Percentiles rank a stretch among this genome's conserved stretches.
These are phyloP conservation scores for Tilletia caries DNA, from an alignment of 1,284 basidiomycete genomes.

Conservation along the genomic window DNA sequence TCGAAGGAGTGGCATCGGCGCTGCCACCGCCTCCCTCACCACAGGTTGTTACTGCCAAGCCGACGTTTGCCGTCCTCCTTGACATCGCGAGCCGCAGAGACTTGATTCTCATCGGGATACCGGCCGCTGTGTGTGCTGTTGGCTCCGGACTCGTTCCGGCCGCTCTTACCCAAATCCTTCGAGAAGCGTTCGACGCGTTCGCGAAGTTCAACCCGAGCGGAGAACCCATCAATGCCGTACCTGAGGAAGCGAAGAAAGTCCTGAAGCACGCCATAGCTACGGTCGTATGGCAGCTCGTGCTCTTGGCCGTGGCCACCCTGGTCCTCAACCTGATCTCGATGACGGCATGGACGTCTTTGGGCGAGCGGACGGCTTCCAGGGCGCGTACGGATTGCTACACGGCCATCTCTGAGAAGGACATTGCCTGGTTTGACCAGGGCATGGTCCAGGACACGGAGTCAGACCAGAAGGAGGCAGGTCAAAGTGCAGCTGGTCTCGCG, in stretches of 20 bases:
- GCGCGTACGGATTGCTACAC: constrained; percentile 60
- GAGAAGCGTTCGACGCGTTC: constrained; percentile 79
- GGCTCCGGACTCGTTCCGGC: constrained; percentile 76
- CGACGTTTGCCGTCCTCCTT: not conserved
- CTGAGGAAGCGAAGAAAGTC: constrained; percentile 61
- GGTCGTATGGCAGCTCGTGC: constrained; percentile 67
- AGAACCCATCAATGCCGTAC: constrained; percentile 53
- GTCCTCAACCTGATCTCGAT: constrained; percentile 71
- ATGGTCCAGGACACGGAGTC: constrained; percentile 22
- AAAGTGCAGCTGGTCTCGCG: constrained; percentile 88
- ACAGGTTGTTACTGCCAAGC: too few relatives aligned
- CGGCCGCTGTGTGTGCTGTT: constrained; percentile 69
- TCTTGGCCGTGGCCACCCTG: constrained; percentile 68
- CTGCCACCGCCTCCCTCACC: not conserved
- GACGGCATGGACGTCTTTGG: constrained; percentile 79
- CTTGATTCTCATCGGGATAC: constrained; percentile 58
- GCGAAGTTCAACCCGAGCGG: constrained; percentile 59
- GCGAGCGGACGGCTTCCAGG: constrained; percentile 72
- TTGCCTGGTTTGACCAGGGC: constrained; percentile 58
- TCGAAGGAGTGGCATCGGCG: too few relatives aligned
- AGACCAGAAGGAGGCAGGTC: constrained; percentile 39
- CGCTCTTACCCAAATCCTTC: constrained; percentile 87
- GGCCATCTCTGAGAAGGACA: constrained; percentile 68
- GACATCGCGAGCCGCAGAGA: not conserved
- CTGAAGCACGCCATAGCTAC: constrained; percentile 62